A percentile compares a stretch with the other conserved stretches of the same genome.
These are phyloP conservation scores for Rhodotorula diobovata DNA, from an alignment of 768 basidiomycete species.

Conservation along the genomic window DNA sequence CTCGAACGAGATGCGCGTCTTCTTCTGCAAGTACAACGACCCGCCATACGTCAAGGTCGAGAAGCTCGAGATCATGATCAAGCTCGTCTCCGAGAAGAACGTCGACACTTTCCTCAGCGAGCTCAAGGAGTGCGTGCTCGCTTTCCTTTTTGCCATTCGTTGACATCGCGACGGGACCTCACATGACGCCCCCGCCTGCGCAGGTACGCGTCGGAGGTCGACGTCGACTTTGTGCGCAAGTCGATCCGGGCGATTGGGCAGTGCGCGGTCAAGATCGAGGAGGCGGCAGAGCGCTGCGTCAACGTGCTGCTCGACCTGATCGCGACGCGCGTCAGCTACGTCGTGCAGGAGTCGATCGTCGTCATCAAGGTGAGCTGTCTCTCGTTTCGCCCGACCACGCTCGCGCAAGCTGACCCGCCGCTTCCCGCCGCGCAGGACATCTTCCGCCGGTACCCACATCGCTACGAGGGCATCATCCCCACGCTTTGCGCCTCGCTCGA, in stretches of 20 bases:
- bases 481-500: conserved; percentile 91
- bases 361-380: conserved; percentile 79
- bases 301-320: conserved; percentile 90
- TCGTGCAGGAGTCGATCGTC: conserved; percentile 95
- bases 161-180: too few species aligned
- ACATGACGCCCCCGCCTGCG: not conserved
- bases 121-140: conserved; percentile 75
- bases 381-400: not conserved
- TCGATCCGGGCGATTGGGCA: conserved; percentile 94
- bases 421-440: conserved; percentile 83
- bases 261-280: conserved; percentile 90
- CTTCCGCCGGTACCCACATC: conserved; percentile 93
- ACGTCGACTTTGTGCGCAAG: conserved; percentile 95
- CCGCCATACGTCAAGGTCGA: conserved; percentile 98
- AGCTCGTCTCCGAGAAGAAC: conserved; percentile 82
- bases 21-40: conserved; percentile 99
- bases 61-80: conserved; percentile 97
- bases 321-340: conserved; percentile 86
- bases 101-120: conserved; percentile 93
- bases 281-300: conserved; percentile 87
- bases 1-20: conserved; percentile 94
- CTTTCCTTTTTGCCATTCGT: too few species aligned
- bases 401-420: not conserved
- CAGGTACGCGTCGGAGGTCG: conserved; percentile 93
- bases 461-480: conserved; percentile 94